These are phyloP conservation scores for maize (Zea mays) DNA, from an alignment of 176 grass and related monocot species.

Conservation along the genomic window DNA sequence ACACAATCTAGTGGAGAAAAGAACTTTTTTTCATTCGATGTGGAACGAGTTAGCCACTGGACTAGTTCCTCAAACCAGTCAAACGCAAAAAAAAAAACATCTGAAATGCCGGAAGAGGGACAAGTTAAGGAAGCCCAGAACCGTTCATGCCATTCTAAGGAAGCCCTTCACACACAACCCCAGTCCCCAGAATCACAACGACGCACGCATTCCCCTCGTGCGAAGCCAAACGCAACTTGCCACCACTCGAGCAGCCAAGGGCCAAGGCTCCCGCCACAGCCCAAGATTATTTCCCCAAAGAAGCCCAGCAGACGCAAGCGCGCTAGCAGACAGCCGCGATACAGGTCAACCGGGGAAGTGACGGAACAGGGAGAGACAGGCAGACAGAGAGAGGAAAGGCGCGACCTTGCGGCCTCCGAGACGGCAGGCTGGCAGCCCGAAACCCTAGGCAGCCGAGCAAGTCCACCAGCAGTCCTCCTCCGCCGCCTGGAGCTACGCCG, in stretches of 20 bases:
- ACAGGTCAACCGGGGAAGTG: neutral
- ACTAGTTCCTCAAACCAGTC: neutral
- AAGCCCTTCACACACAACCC: neutral
- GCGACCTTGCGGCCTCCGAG: slow-evolving; percentile 37
- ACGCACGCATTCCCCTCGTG: neutral
- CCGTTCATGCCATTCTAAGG: neutral
- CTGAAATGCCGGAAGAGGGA: slow-evolving; percentile 2
- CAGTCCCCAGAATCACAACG: slow-evolving; percentile 20
- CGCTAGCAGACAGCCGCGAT: slow-evolving; percentile 17
- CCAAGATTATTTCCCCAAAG: too few species aligned
- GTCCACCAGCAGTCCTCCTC: neutral
- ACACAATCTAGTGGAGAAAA: slow-evolving; percentile 4
- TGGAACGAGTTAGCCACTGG: neutral
- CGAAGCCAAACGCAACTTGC: neutral
- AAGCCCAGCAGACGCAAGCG: neutral
- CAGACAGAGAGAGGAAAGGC: neutral
- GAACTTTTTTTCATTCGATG: neutral
- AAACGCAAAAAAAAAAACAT: neutral
- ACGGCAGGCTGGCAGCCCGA: slow-evolving; percentile 26
- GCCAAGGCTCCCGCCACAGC: too few species aligned
- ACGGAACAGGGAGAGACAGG: neutral
- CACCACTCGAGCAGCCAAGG: neutral
- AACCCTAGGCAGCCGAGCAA: slow-evolving; percentile 47
- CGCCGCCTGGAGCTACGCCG: neutral
- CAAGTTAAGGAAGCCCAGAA: slow-evolving; percentile 18